Evolutionary conservation across 2,329 filamentous ascomycete genomes (phyloP).

Genomic region (Cryphonectria radicalis): DNA sequence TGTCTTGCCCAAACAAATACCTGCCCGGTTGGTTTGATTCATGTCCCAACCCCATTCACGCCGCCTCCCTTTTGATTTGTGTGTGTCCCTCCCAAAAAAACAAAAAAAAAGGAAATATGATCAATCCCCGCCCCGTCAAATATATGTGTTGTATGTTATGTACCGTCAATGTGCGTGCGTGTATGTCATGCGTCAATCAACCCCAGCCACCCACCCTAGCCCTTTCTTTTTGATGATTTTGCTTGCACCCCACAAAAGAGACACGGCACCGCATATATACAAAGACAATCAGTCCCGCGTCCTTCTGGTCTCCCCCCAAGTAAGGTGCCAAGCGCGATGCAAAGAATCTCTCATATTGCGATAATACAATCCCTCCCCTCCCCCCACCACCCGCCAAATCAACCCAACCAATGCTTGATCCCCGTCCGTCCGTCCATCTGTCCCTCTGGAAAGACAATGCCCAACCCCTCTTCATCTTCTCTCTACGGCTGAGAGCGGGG

Average conservation of each 20-base stretch:
- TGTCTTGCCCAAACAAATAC: no score
- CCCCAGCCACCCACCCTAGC: no score
- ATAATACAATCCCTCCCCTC: slow-evolving; percentile 19
- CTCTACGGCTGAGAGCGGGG: background rate
- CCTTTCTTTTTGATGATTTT: background rate
- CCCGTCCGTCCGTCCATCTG: background rate
- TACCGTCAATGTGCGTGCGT: background rate
- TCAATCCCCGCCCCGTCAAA: background rate
- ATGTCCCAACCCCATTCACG: background rate
- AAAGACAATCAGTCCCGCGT: background rate
- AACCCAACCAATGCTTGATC: background rate
- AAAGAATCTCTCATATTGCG: slow-evolving; percentile 17
- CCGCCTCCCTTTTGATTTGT: background rate
- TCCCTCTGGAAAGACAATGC: background rate
- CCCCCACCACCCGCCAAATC: no score
- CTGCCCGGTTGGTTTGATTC: no score
- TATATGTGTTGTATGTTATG: background rate
- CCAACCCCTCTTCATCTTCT: background rate
- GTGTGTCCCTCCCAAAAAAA: no score
- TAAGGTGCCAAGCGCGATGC: background rate
- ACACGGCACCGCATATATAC: background rate
- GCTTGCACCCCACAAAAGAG: background rate
- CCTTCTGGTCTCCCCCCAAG: background rate
- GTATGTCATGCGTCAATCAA: background rate
- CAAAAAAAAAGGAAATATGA: background rate